phyloP scores from a whole-genome alignment of 2,329 filamentous ascomycete genomes.

The Talaromyces sp. region DNA sequence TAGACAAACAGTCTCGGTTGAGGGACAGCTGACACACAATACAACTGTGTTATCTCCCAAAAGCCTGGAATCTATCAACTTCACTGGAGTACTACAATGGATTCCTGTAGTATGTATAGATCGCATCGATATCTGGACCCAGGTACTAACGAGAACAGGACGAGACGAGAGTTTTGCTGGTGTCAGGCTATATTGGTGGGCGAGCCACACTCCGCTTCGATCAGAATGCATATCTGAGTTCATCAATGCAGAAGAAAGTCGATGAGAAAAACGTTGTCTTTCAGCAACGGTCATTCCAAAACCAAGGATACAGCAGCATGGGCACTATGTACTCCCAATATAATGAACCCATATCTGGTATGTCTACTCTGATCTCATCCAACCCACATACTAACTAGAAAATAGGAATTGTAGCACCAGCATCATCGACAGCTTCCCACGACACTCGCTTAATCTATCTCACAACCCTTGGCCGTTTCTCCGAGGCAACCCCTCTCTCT shows the following conservation, averaged over 20 bases:
- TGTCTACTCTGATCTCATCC: neutral
- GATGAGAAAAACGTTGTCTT: slow-evolving; percentile 11
- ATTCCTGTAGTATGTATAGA: slow-evolving; percentile 27
- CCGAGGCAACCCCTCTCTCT: slow-evolving; percentile 18
- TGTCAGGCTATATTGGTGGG: slow-evolving; percentile 25
- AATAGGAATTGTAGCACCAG: slow-evolving; percentile 25
- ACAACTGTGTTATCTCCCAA: slow-evolving; percentile 9
- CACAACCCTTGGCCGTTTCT: slow-evolving; percentile 29
- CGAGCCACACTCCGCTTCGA: slow-evolving; percentile 21
- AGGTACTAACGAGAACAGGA: slow-evolving; percentile 22
- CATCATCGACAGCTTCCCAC: slow-evolving; percentile 16
- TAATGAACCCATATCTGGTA: slow-evolving; percentile 37
- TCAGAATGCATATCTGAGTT: slow-evolving; percentile 21
- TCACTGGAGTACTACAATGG: slow-evolving; percentile 34
- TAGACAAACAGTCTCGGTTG: neutral
- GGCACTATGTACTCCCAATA: slow-evolving; percentile 20
- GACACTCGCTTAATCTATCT: slow-evolving; percentile 27
- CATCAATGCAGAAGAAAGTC: slow-evolving; percentile 19
- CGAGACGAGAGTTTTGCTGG: slow-evolving; percentile 24
- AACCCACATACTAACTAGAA: slow-evolving; percentile 14
- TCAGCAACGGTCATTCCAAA: slow-evolving; percentile 24
- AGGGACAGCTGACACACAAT: slow-evolving; percentile 16
- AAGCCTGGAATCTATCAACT: slow-evolving; percentile 19
- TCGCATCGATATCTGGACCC: neutral
- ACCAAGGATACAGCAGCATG: slow-evolving; percentile 13